Base-by-base conservation (phyloP, 106 monocot genomes). In the Hemerocallis citrina region DNA sequence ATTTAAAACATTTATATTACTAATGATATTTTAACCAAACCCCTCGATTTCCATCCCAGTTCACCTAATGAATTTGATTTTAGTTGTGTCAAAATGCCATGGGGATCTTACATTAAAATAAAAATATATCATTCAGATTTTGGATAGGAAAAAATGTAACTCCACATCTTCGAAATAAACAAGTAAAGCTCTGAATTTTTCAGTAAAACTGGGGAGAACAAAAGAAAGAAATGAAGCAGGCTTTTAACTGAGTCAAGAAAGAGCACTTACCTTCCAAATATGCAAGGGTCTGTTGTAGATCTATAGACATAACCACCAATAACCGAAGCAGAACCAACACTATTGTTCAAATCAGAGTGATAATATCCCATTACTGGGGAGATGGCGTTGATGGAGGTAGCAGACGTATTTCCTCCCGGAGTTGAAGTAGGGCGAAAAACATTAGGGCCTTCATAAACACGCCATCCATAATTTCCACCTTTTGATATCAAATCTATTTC, bases 381-480 rank as follows among this genome's bases (percentile, higher is more conserved):
- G 25, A 85, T 82, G 13, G 72, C 34, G 39, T 79, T 73, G 52
- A 77, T 74, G 28, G 89, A 74, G 31, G 40, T 37, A 8, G 49
- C 25, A 13, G 72, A 60, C 9, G 74, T 75, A 40, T 77, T 85
- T 44, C 57, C 85, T 16, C 74, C 76, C 16, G 88, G 74, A 15
- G 70, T 39, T 33, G 52, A 61, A 34, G 42, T 1, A 11, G 84
- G 58, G 0, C 64, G 40, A 35, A 35, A 89, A 25, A 72, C 54
- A 38, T 67, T 19, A 15, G 85, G 82, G 5, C 93, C 93, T 63
- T 94, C 93, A 19, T 80, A 94, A 14, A 78, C 67, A 23, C 68
- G 59, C 93, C 93, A 94, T 36, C 93, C 93, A 48, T 94, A 94
- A 54, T 94, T 94, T 51, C 93, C 93, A 6, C 85, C 85, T 52